Percentiles rank a stretch among this genome's conserved stretches.
Conservation (phyloP, 345 rosid genomes). For the Rhodamnia rubescens region DNA sequence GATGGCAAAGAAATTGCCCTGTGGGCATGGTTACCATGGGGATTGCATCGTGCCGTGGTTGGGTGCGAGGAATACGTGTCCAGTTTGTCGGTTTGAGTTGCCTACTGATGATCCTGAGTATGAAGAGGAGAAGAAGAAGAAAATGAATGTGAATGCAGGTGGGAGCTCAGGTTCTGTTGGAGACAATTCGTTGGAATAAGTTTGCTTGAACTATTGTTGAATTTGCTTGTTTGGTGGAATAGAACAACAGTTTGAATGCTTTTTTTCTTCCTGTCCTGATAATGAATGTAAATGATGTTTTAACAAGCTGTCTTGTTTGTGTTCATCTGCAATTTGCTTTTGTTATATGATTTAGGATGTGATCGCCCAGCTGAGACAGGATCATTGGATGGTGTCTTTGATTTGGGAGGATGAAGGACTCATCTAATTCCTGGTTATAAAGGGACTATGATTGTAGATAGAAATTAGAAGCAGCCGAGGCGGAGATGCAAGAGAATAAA, state of each 20-base stretch:
- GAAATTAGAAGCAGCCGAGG: not conserved
- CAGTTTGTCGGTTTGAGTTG: constrained; percentile 41
- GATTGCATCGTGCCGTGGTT: constrained; percentile 46
- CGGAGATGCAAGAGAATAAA: not conserved
- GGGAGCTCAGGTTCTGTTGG: constrained; percentile 19
- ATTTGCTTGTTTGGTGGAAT: constrained; percentile 2
- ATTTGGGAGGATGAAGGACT: not conserved
- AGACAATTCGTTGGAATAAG: not conserved
- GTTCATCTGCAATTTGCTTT: not conserved
- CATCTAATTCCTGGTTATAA: not conserved
- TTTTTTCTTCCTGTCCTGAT: not conserved
- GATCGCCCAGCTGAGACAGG: not conserved
- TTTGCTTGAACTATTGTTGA: not conserved
- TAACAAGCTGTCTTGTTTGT: not conserved
- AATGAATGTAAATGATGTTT: not conserved
- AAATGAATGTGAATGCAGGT: constrained; percentile 43
- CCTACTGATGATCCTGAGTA: constrained; percentile 44
- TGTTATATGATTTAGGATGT: not conserved
- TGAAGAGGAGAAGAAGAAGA: constrained; percentile 21
- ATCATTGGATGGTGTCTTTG: not conserved
- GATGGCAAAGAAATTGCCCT: constrained; percentile 33
- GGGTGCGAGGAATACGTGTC: constrained; percentile 38
- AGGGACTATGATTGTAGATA: not conserved
- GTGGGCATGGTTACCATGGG: constrained; percentile 37
- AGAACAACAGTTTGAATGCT: not conserved